Conservation (phyloP, 2,329 filamentous ascomycete species). For the Paracamarosporium sp. region DNA sequence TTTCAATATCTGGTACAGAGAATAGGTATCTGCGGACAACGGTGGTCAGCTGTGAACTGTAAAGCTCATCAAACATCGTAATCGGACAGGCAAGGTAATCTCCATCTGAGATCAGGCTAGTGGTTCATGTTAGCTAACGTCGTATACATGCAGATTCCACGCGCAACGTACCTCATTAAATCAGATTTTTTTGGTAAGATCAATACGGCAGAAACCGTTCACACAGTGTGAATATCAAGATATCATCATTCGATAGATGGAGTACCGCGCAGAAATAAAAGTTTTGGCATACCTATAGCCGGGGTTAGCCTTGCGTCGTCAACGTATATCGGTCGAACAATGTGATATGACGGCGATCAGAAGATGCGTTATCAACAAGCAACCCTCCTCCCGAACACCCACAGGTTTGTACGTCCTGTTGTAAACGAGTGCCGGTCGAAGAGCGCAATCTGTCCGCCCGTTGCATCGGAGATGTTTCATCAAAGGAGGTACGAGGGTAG, state of each 20-base stretch:
- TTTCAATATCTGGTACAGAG: neutral
- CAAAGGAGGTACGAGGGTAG: constrained; percentile 50
- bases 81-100: constrained; percentile 20
- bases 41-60: constrained; percentile 30
- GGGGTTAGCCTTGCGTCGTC: constrained; percentile 15
- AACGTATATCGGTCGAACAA: constrained; percentile 4
- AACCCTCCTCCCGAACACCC: constrained; percentile 59
- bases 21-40: neutral
- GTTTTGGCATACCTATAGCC: constrained; percentile 33
- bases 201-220: constrained; percentile 61
- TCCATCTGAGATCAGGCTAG: constrained; percentile 49
- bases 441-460: constrained; percentile 71
- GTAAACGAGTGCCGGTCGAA: constrained; percentile 57
- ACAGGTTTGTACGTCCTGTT: constrained; percentile 70
- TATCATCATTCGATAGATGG: constrained; percentile 66
- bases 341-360: constrained; percentile 55
- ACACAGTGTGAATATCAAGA: constrained; percentile 73
- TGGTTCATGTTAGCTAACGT: constrained; percentile 26
- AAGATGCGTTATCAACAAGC: constrained; percentile 75
- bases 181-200: constrained; percentile 72
- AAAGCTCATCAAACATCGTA: constrained; percentile 13
- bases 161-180: constrained; percentile 67
- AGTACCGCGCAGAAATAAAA: constrained; percentile 44
- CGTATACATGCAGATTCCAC: neutral
- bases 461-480: constrained; percentile 69